phyloP scores from a whole-genome alignment of 2,329 filamentous ascomycete genomes.

The Acephala macrosclerotiorum region DNA sequence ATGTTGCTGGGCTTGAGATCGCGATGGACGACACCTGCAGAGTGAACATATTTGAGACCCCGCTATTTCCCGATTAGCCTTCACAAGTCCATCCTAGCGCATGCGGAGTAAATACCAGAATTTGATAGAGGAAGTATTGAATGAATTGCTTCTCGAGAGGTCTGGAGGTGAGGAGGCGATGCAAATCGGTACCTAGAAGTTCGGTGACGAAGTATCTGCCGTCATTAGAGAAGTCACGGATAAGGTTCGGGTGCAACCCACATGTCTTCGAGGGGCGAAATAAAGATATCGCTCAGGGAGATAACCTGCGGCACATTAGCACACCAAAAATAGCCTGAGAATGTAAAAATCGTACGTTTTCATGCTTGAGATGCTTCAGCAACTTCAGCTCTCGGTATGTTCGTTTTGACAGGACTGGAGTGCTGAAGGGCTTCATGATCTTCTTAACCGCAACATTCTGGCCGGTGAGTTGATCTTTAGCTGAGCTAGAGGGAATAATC shows the following conservation, averaged over 20 bases:
- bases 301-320: conserved; percentile 72
- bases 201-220: conserved; percentile 96
- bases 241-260: conserved; percentile 51
- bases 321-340: background rate
- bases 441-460: conserved; percentile 99
- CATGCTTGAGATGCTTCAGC: conserved; percentile 93
- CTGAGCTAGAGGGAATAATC: conserved; percentile 70
- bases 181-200: conserved; percentile 93
- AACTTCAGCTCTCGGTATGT: conserved; percentile 98
- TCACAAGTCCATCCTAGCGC: background rate
- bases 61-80: conserved; percentile 62
- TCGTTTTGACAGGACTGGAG: conserved; percentile 95
- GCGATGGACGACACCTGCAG: conserved; percentile 95
- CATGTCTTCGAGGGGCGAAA: conserved; percentile 98
- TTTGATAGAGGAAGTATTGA: conserved; percentile 99
- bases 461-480: conserved; percentile 95
- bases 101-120: conserved; percentile 71
- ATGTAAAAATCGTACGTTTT: conserved; percentile 71
- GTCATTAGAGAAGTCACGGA: conserved; percentile 27
- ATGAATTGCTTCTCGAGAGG: conserved; percentile 99
- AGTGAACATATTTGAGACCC: conserved; percentile 98
- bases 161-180: conserved; percentile 91
- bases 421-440: conserved; percentile 99
- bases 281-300: conserved; percentile 98
- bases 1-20: conserved; percentile 99